Evolutionary conservation across 768 basidiomycete genomes (phyloP).

Genomic region (Leucocoprinus leucothites): DNA sequence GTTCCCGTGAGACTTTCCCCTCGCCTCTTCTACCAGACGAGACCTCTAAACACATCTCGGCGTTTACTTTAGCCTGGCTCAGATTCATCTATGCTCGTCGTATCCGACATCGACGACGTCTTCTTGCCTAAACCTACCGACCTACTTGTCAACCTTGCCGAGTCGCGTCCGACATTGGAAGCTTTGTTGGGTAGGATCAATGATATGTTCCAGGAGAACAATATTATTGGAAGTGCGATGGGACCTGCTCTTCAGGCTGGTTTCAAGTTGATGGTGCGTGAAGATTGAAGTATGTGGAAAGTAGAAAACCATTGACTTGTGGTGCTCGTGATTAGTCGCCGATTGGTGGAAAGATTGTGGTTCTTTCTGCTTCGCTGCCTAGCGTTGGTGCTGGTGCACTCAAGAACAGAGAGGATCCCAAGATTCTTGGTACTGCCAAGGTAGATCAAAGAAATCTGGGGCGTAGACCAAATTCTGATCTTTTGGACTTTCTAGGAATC

Average conservation of each 20-base stretch:
- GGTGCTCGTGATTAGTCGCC: conserved; percentile 59
- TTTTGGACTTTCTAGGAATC: conserved; percentile 61
- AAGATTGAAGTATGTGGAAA: too few species aligned
- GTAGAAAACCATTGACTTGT: too few species aligned
- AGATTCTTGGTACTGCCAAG: conserved; percentile 92
- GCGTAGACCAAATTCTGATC: background rate
- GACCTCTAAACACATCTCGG: background rate
- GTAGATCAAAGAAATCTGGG: conserved; percentile 30
- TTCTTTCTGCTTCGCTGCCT: conserved; percentile 82
- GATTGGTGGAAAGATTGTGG: conserved; percentile 93
- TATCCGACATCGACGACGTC: conserved; percentile 95
- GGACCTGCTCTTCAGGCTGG: conserved; percentile 95
- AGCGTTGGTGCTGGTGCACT: conserved; percentile 86
- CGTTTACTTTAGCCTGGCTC: conserved; percentile 49
- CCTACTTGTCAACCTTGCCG: conserved; percentile 91
- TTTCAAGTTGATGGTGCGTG: conserved; percentile 86
- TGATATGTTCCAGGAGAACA: conserved; percentile 99
- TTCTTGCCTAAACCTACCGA: conserved; percentile 97
- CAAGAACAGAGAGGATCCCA: conserved; percentile 96
- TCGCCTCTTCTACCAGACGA: background rate
- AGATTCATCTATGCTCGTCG: conserved; percentile 94
- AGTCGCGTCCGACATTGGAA: conserved; percentile 79
- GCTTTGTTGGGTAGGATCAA: conserved; percentile 76
- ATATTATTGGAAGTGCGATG: conserved; percentile 88
- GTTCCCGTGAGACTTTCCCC: conserved; percentile 57